Evolutionary conservation across 768 basidiomycete species (phyloP).

Genomic region (Asterophora lycoperdoides): DNA sequence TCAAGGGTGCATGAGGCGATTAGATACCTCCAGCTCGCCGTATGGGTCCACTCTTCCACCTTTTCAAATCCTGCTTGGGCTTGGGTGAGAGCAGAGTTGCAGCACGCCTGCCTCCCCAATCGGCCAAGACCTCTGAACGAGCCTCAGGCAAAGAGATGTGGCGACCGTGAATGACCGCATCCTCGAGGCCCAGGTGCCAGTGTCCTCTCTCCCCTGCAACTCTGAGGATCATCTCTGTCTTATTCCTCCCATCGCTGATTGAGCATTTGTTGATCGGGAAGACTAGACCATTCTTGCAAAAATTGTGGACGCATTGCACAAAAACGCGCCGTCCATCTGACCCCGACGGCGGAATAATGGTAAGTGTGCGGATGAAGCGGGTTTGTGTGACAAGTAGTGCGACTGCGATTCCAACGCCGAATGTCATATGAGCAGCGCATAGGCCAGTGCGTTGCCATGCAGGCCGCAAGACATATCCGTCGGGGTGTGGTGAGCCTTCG

Average conservation of each 20-base stretch:
- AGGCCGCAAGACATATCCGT: constrained; percentile 27
- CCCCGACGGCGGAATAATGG: constrained; percentile 20
- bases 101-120: constrained; percentile 22
- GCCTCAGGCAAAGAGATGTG: constrained; percentile 17
- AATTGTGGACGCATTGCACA: constrained; percentile 29
- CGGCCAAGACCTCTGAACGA: constrained; percentile 23
- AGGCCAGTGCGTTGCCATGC: constrained; percentile 30
- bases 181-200: constrained; percentile 30
- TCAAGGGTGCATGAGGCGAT: not conserved
- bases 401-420: constrained; percentile 27
- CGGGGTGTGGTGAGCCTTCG: constrained; percentile 7
- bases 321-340: constrained; percentile 23
- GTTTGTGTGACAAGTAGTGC: constrained; percentile 27
- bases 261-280: constrained; percentile 25
- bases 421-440: constrained; percentile 25
- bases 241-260: constrained; percentile 28
- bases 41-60: constrained; percentile 28
- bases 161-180: constrained; percentile 24
- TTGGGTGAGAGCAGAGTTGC: constrained; percentile 9
- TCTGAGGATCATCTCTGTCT: constrained; percentile 29
- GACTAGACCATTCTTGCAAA: constrained; percentile 21
- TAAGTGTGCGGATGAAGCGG: constrained; percentile 29
- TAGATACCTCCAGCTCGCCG: constrained; percentile 7
- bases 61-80: constrained; percentile 10
- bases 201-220: constrained; percentile 27